Base-by-base conservation (phyloP, 1,284 basidiomycete species). In the Naganishia sp. region DNA sequence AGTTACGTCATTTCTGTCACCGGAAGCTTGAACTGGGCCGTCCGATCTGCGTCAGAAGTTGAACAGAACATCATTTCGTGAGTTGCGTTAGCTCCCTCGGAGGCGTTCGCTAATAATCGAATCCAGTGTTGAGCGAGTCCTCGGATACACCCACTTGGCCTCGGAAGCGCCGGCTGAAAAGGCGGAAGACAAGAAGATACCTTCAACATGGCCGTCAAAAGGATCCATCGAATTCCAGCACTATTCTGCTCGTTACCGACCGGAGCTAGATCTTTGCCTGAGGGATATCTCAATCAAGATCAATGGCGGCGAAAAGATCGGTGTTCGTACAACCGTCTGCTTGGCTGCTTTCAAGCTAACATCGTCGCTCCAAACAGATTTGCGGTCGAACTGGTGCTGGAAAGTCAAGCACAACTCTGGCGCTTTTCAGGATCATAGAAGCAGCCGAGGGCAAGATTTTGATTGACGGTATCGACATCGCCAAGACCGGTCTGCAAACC, bases 381-480 rank as follows among this genome's bases (percentile, higher is more conserved):
- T 88, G 87, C 73, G 94, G 94, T 1, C 82, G 94, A 68, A 97
- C 94, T 0, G 93, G 94, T 1, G 90, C 92, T n/a, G 94, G 94
- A 68, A 96, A 96, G 80, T 90, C 87, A 33, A 90, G 89, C 3
- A 84, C 94, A 67, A 82, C 87, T 55, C 77, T 84, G 43, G 82
- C 78, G 5, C 74, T 81, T 9, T 80, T 81, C 72, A 74, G 78
- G 1, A 89, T 95, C 72, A 86, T 95, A 68, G 94, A 98, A 76
- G 88, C 90, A 0, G 81, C 84, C 0, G 82, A 83, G 53, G 95
- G 94, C 10, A 85, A 84, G 1, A 94, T 99, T 63, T 73, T 84
- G 13, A 89, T 96, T 59, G 92, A 97, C 75, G 88, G 86, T 6
- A 83, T 93, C 5, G 90, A 94, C 75, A 89, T 94, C 70, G 84